Percentiles rank a stretch among this genome's conserved stretches.
Conservation (phyloP, 345 rosid genomes). For the Geranium rotundifolium region DNA sequence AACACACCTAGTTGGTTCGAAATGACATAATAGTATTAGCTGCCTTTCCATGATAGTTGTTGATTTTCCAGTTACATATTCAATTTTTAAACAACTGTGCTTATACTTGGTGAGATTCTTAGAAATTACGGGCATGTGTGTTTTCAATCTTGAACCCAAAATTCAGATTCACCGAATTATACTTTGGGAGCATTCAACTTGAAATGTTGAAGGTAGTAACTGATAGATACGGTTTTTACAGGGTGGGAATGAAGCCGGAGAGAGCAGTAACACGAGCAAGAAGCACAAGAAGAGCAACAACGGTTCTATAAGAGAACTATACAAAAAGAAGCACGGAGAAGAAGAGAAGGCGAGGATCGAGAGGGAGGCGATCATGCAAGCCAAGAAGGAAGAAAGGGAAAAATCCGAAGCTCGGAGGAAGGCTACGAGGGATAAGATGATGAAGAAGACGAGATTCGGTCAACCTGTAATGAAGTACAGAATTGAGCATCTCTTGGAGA, state of each 20-base stretch:
- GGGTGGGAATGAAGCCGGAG: slow-evolving; percentile 21
- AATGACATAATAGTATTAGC: too few species aligned
- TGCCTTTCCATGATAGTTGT: too few species aligned
- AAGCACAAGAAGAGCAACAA: slow-evolving; percentile 23
- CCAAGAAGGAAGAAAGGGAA: slow-evolving; percentile 55
- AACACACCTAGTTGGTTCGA: neutral
- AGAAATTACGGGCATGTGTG: neutral
- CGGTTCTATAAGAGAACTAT: slow-evolving; percentile 36
- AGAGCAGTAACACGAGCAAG: slow-evolving; percentile 16
- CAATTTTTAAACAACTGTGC: too few species aligned
- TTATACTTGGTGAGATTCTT: neutral
- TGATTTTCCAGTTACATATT: too few species aligned
- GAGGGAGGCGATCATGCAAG: slow-evolving; percentile 46
- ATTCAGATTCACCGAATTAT: too few species aligned
- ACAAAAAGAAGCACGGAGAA: slow-evolving; percentile 57
- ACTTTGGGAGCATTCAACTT: neutral
- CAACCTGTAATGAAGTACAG: slow-evolving; percentile 90
- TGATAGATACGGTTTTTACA: slow-evolving; percentile 8
- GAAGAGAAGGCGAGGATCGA: slow-evolving; percentile 53
- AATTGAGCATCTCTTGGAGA: slow-evolving; percentile 71
- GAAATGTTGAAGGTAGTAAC: neutral
- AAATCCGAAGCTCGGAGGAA: slow-evolving; percentile 67
- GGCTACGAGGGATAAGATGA: slow-evolving; percentile 49
- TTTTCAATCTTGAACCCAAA: neutral
- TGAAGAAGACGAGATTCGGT: slow-evolving; percentile 62